Evolutionary conservation across 306 rosid species (phyloP), one percentile per base, ranked within the genome.

Genomic region (Prunus mira): DNA sequence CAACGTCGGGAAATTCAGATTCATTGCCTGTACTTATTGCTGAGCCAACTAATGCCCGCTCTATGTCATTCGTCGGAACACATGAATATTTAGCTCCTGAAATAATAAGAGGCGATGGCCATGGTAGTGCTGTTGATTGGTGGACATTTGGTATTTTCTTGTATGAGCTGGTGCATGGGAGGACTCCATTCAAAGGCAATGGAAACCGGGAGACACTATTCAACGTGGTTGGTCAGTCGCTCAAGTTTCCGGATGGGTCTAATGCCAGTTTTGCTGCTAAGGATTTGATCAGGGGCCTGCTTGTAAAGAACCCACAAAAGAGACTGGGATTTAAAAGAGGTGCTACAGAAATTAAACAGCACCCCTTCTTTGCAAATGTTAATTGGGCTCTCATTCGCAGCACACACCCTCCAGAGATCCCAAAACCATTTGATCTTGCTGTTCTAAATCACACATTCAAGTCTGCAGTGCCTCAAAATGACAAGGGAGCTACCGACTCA

Each of bases 61-160:
- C 91, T 30, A 83, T 86, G 89, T 88, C 91, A 38, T 88, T 88
- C 55, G 91, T 88, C 3, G 91, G 91, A 19, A 88, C 91, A 49
- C 91, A 88, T 57, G 91, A 88, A 49, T 88, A 88, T 56, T 78
- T 88, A 71, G 89, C 91, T 41, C 91, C 91, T 8, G 91, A 88
- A 69, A 88, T 88, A 52, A 81, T 88, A 49, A 81, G 91, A 81
- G 91, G 91, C 15, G 91, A 88, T 43, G 91, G 91, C 34, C 91
- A 88, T 74, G 91, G 91, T 22, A 88, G 91, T 80, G 89, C 89
- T 4, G 91, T 88, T 38, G 91, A 88, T 77, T 88, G 91, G 91
- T 88, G 91, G 91, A 88, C 91, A 9, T 88, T 83, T 63, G 91
- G 91, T 11, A 81, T 88, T 24, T 88, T 88, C 76, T 67, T 88